Evolutionary conservation across 2,329 filamentous ascomycete species (phyloP), one percentile per base, ranked within the genome.

Genomic region (Gremmenia infestans): DNA sequence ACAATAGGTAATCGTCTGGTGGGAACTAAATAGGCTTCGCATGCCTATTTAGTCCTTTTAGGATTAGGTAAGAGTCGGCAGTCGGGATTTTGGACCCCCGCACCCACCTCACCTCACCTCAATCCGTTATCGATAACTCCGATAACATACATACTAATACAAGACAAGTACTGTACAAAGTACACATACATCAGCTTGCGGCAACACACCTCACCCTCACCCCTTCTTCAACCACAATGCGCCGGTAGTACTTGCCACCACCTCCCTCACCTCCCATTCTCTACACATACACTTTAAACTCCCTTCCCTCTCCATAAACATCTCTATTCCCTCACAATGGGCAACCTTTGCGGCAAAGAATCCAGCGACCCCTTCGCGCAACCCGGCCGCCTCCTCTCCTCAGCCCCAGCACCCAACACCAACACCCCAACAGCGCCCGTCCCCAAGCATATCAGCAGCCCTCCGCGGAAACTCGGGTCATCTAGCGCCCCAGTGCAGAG

Each of bases 281-380:
- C 9, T 17, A n/a, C 9, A 32, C 19, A 25, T 23, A 35, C 45
- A 15, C 22, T 23, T 42, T 19, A 15, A 9, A 3, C 48, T 25
- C 17, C 37, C 37, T 28, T 19, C 11, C 28, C 32, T 35, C 15
- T 15, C 52, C 43, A 54, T 35, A 51, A 43, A 54, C 28, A 32
- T 12, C 1, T 40, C 8, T 32, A 45, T 12, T 19, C 22, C 12
- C 19, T 28, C 57, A 72, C 57, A 62, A 96, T 97, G 92, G 92
- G 92, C 57, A 93, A 91, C 71, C 80, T 91, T 73, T 96, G 89
- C 76, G 89, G 90, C 70, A 91, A 90, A 72, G 80, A 89, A 70
- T 80, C 78, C 56, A 74, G 81, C 60, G 84, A 88, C 65, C 78
- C 82, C 71, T 94, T 91, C 75, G 74, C 82, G 52, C 81, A 82